Evolutionary conservation across 78 protist species (phyloP).

Genomic region (Dictyostelium purpureum): DNA sequence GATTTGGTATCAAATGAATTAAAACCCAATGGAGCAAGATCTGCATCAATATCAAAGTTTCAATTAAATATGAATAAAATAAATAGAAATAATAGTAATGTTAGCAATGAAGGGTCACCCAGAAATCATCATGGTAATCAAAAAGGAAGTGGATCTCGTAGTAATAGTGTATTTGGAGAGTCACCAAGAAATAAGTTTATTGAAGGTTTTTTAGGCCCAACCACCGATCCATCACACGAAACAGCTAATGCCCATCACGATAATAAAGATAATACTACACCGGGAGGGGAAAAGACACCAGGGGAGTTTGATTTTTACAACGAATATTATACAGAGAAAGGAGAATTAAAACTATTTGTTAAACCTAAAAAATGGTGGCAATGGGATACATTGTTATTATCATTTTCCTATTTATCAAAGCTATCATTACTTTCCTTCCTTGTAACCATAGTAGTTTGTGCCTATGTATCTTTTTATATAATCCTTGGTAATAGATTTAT

Average conservation of each 20-base stretch:
- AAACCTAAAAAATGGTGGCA: not conserved
- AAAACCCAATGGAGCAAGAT: not conserved
- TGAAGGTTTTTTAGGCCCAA: not conserved
- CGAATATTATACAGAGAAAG: slow-evolving; percentile 6
- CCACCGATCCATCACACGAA: not conserved
- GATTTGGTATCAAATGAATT: slow-evolving; percentile 4
- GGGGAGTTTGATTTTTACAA: not conserved
- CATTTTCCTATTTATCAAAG: not conserved
- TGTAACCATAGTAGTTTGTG: not conserved
- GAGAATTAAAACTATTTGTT: not conserved
- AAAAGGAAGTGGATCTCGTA: not conserved
- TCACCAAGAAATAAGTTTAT: slow-evolving; percentile 18
- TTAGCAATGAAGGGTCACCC: not conserved
- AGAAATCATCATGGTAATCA: not conserved
- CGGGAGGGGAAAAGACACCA: not conserved
- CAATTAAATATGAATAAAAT: slow-evolving; percentile 8
- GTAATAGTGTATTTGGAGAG: not conserved
- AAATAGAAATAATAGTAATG: slow-evolving; percentile 1
- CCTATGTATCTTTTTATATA: slow-evolving; percentile 23
- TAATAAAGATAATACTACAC: not conserved
- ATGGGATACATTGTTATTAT: not conserved
- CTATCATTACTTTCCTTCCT: not conserved
- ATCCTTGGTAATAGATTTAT: slow-evolving; percentile 10
- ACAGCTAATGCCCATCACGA: not conserved
- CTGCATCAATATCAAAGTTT: not conserved